Evolutionary conservation across 129 eudicot species (phyloP), one percentile per base, ranked within the genome.

Genomic region (Tanacetum coccineum): DNA sequence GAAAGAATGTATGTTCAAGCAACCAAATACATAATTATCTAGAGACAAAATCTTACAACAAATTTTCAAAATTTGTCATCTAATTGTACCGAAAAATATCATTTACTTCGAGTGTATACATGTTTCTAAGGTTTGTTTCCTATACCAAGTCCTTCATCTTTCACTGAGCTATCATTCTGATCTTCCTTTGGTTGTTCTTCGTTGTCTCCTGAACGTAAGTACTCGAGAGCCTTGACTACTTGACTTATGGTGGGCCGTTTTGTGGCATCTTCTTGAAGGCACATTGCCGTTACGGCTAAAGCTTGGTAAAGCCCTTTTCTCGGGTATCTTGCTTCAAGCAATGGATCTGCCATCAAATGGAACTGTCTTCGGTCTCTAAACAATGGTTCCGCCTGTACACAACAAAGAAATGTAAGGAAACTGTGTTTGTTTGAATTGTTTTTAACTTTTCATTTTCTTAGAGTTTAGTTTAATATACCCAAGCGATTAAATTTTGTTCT

Each of bases 211-310:
- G 17, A 70, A 28, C 74, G 57, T 66, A 91, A 44, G 64, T 51
- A 88, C 79, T 81, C 88, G 11, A 91, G 83, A 22, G 95, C 91
- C 70, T 81, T 76, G 10, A 91, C 94, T 42, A 88, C 96, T 18
- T 91, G 90, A 63, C 90, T 85, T 14, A 91, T 85, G 50, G 55
- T n/a, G 1, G 98, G 98, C 36, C 98, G 78, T 25, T 75, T 80
- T 9, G 72, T 12, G 21, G 96, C 88, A 69, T 91, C 96, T 68
- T 88, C 96, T 67, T 85, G 96, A 18, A 91, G 87, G 49, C 96
- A 91, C 98, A 85, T 87, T 67, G 96, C 88, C 48, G 95, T 79
- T 20, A 91, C 70, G 52, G 98, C 94, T 67, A 91, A 84, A 30
- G 97, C 96, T 78, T 91, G 94, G 63, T 79, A 72, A 5, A 91